Conservation (phyloP, 495 filamentous ascomycete species). For the Schizothecium vesticola region DNA sequence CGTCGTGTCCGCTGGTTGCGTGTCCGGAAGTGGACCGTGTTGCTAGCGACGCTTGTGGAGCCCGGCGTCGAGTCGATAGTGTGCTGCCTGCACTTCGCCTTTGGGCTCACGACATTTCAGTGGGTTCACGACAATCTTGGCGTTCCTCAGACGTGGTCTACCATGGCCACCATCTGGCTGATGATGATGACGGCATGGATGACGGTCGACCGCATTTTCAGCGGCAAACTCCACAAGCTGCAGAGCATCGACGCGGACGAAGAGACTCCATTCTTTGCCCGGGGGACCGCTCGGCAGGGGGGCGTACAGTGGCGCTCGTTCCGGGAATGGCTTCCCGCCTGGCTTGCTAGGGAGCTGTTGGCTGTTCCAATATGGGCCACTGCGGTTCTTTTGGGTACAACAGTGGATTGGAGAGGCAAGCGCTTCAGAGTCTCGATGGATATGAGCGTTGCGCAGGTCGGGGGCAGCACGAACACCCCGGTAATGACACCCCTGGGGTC, state of each 20-base stretch:
- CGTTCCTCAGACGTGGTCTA: slow-evolving; percentile 61
- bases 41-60: slow-evolving; percentile 85
- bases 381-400: slow-evolving; percentile 78
- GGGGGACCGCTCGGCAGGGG: slow-evolving; percentile 33
- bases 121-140: slow-evolving; percentile 51
- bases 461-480: not conserved
- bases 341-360: slow-evolving; percentile 77
- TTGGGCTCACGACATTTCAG: slow-evolving; percentile 67
- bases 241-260: slow-evolving; percentile 65
- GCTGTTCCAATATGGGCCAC: slow-evolving; percentile 84
- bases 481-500: not conserved
- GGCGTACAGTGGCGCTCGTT: slow-evolving; percentile 51
- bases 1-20: slow-evolving; percentile 87
- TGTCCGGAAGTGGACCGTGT: slow-evolving; percentile 90
- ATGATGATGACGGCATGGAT: slow-evolving; percentile 67
- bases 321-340: slow-evolving; percentile 68
- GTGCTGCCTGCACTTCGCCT: slow-evolving; percentile 74
- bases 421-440: slow-evolving; percentile 77
- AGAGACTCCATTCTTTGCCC: slow-evolving; percentile 67
- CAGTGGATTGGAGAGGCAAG: slow-evolving; percentile 80
- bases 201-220: slow-evolving; percentile 65
- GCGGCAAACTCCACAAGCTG: slow-evolving; percentile 64
- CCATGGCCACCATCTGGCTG: slow-evolving; percentile 61
- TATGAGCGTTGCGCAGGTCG: slow-evolving; percentile 63
- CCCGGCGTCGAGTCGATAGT: slow-evolving; percentile 88